A percentile compares a stretch with the other conserved stretches of the same genome.
phyloP scores from a whole-genome alignment of 2,329 filamentous ascomycete genomes.

The Orbilia quercus region DNA sequence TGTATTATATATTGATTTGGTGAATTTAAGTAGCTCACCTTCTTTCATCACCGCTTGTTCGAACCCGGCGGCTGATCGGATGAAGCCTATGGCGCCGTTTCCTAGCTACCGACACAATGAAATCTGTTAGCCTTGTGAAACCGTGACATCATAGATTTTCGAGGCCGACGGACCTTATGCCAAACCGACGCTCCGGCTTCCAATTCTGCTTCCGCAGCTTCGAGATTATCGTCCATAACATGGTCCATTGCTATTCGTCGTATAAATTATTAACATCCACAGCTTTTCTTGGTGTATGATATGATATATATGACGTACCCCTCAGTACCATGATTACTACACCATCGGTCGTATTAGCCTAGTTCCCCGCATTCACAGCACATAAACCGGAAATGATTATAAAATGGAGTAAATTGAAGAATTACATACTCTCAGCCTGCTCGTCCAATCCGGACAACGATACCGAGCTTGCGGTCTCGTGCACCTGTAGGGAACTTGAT shows the following conservation, averaged over 20 bases:
- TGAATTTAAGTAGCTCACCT: constrained; percentile 63
- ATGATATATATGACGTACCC: constrained; percentile 32
- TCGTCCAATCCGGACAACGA: constrained; percentile 50
- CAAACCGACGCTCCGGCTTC: constrained; percentile 82
- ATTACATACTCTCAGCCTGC: constrained; percentile 47
- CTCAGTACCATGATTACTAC: constrained; percentile 45
- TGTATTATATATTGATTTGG: background rate
- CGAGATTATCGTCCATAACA: constrained; percentile 91
- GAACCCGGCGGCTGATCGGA: constrained; percentile 86
- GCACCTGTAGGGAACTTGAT: background rate
- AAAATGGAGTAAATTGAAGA: background rate
- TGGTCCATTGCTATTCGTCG: constrained; percentile 63
- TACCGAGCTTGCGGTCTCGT: constrained; percentile 38
- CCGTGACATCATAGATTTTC: no score
- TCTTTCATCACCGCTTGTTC: constrained; percentile 91
- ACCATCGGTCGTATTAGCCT: background rate
- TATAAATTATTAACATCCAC: no score
- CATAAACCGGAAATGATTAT: no score
- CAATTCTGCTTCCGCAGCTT: constrained; percentile 79
- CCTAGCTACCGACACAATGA: constrained; percentile 70
- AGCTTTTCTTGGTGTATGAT: background rate
- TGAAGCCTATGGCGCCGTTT: constrained; percentile 81
- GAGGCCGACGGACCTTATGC: constrained; percentile 71
- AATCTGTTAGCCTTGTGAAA: constrained; percentile 14
- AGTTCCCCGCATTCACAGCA: background rate